A percentile compares a stretch with the other conserved stretches of the same genome.
Conservation (phyloP, 805 yeast genomes). For the Suhomyces faveliae region DNA sequence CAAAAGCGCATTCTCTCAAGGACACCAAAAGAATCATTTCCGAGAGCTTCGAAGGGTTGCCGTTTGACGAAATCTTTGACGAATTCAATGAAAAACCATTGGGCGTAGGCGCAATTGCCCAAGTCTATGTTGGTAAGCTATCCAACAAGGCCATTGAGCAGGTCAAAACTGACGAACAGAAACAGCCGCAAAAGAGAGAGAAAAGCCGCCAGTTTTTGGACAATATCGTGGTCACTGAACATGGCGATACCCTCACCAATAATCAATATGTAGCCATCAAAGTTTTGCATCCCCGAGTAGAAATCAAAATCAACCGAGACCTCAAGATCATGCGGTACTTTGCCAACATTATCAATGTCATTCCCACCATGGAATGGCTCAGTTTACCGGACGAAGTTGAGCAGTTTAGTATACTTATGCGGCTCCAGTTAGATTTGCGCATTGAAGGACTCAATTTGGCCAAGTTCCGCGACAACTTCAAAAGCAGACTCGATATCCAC, state of each 20-base stretch:
- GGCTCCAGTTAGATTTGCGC: constrained; percentile 80
- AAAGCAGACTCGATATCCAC: constrained; percentile 54
- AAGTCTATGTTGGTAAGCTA: constrained; percentile 78
- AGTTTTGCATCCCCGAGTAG: constrained; percentile 88
- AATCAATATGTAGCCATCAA: constrained; percentile 79
- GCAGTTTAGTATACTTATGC: constrained; percentile 84
- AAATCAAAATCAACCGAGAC: constrained; percentile 70
- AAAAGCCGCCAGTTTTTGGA: constrained; percentile 24
- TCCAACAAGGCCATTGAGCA: constrained; percentile 43
- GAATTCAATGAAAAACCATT: constrained; percentile 73
- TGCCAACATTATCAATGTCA: constrained; percentile 62
- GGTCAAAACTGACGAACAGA: constrained; percentile 29
- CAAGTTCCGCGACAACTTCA: constrained; percentile 69
- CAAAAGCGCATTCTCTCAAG: constrained; percentile 64
- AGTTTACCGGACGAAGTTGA: constrained; percentile 92
- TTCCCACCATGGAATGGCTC: constrained; percentile 98
- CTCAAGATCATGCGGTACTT: constrained; percentile 78
- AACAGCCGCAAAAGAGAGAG: constrained; percentile 8
- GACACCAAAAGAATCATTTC: constrained; percentile 60
- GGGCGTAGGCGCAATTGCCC: constrained; percentile 99
- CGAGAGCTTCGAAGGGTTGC: constrained; percentile 53
- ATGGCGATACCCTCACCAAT: constrained; percentile 31
- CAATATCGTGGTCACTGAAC: constrained; percentile 35
- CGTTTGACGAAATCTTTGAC: constrained; percentile 75
- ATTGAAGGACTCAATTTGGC: constrained; percentile 83